Evolutionary conservation across 2,329 filamentous ascomycete species (phyloP).

Genomic region (Colletotrichum falcatum): DNA sequence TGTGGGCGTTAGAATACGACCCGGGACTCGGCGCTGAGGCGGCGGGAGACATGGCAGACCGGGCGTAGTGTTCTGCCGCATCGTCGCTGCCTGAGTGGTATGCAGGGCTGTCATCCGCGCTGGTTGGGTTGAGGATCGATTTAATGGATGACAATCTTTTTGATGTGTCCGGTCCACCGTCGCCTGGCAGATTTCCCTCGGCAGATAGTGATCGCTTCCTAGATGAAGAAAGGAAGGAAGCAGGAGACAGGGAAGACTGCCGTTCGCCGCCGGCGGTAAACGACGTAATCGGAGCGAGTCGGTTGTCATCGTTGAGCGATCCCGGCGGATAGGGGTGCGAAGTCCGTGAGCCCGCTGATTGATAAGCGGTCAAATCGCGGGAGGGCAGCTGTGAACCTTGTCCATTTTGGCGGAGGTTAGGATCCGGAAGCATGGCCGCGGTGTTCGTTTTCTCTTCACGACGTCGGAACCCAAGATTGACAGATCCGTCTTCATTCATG

Average conservation of each 20-base stretch:
- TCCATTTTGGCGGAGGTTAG: slow-evolving; percentile 56
- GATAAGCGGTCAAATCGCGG: slow-evolving; percentile 64
- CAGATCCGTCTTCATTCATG: slow-evolving; percentile 72
- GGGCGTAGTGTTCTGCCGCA: slow-evolving; percentile 54
- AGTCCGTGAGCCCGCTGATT: slow-evolving; percentile 56
- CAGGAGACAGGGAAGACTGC: slow-evolving; percentile 70
- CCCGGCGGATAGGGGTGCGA: slow-evolving; percentile 53
- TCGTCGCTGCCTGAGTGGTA: slow-evolving; percentile 49
- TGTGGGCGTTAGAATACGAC: slow-evolving; percentile 50
- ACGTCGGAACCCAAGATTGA: slow-evolving; percentile 70
- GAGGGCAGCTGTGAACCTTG: slow-evolving; percentile 58
- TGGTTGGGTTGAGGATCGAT: slow-evolving; percentile 75
- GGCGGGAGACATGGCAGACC: slow-evolving; percentile 57
- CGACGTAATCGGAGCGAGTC: slow-evolving; percentile 67
- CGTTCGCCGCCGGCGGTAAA: slow-evolving; percentile 60
- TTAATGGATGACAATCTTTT: slow-evolving; percentile 81
- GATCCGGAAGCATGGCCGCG: slow-evolving; percentile 61
- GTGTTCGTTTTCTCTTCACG: slow-evolving; percentile 58
- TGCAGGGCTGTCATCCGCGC: slow-evolving; percentile 45
- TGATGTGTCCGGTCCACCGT: slow-evolving; percentile 60
- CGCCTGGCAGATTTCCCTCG: slow-evolving; percentile 54
- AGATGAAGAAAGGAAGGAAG: slow-evolving; percentile 68
- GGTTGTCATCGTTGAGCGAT: slow-evolving; percentile 67
- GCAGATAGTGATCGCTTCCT: slow-evolving; percentile 77
- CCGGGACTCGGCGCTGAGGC: slow-evolving; percentile 57